Base-by-base conservation (phyloP, 1,284 basidiomycete species). In the Schizophyllum amplum region DNA sequence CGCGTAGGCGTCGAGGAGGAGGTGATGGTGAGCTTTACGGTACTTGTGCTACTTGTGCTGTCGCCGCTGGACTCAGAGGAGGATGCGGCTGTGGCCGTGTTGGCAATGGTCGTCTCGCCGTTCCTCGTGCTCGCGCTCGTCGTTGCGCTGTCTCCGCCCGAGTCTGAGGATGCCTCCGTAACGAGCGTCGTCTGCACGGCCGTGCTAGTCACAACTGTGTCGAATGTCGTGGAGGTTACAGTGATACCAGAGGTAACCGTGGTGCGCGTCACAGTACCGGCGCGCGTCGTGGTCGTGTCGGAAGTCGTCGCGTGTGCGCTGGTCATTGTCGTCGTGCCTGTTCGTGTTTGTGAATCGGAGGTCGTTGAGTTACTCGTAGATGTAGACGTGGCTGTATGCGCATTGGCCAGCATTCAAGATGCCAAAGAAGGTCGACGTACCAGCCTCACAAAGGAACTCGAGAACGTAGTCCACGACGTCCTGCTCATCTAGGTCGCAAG, bases 11-110 rank as follows among this genome's bases (percentile, higher is more conserved):
- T 13, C 13, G 17, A 9, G 33, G 13, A 9, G 2, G 33, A 42
- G 33, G 33, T 42, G 33, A 42, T 42, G 13, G 33, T 42, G 13
- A 42, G 11, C 33, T 42, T 42, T 17, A 42, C 33, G 3, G 33
- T 42, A 9, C 33, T 42, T 13, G 33, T 42, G 33, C 33, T 42
- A 17, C 33, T 42, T 9, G 33, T 17, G 61, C 53, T 23, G 60
- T 51, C 13, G 62, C 57, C 33, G 11, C 17, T 2, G 33, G 33
- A 42, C 33, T 42, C n/a, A n/a, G n/a, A n/a, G n/a, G n/a, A n/a
- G n/a, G n/a, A n/a, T n/a, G n/a, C n/a, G 7, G 13, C 17, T 3
- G 33, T 13, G 33, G 33, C 33, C 33, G 11, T 17, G 33, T 3
- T 17, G 33, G 33, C 33, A 17, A 9, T 17, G 33, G 33, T 42